Evolutionary conservation across 169 alveolate species (phyloP).

Genomic region (Cryptosporidium meleagridis): DNA sequence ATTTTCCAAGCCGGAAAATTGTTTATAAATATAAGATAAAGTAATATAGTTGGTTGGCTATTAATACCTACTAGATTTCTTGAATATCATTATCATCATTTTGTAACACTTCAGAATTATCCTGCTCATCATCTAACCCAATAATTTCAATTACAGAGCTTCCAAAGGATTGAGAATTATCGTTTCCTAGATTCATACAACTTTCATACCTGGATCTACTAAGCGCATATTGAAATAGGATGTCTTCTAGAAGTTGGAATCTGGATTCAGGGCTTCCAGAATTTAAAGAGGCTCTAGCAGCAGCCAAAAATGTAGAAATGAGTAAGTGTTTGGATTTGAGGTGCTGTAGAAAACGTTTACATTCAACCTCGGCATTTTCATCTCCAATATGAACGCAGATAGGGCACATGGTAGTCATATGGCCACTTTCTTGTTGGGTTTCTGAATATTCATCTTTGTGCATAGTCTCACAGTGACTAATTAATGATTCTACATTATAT

Average conservation of each 20-base stretch:
- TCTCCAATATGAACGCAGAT: slow-evolving; percentile 73
- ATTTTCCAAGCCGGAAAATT: background rate
- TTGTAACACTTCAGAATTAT: background rate
- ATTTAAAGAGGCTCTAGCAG: slow-evolving; percentile 72
- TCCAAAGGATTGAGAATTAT: background rate
- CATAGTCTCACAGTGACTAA: slow-evolving; percentile 51
- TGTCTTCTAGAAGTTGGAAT: slow-evolving; percentile 65
- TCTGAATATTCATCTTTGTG: slow-evolving; percentile 43
- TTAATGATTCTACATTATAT: slow-evolving; percentile 36
- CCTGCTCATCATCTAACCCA: slow-evolving; percentile 35
- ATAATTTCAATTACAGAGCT: slow-evolving; percentile 11
- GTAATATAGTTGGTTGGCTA: background rate
- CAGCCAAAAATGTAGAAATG: slow-evolving; percentile 64
- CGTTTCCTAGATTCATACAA: slow-evolving; percentile 5
- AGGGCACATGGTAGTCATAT: slow-evolving; percentile 52
- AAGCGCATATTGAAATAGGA: slow-evolving; percentile 59
- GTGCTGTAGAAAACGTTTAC: slow-evolving; percentile 15
- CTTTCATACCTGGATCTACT: slow-evolving; percentile 66
- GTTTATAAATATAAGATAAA: background rate
- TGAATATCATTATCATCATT: slow-evolving; percentile 4
- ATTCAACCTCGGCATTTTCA: slow-evolving; percentile 63
- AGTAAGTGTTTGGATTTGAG: slow-evolving; percentile 54
- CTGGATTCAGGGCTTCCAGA: slow-evolving; percentile 34
- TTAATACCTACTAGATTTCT: background rate
- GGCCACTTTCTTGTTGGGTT: background rate